Conservation (phyloP, 345 rosid genomes). For the Heritiera littoralis region DNA sequence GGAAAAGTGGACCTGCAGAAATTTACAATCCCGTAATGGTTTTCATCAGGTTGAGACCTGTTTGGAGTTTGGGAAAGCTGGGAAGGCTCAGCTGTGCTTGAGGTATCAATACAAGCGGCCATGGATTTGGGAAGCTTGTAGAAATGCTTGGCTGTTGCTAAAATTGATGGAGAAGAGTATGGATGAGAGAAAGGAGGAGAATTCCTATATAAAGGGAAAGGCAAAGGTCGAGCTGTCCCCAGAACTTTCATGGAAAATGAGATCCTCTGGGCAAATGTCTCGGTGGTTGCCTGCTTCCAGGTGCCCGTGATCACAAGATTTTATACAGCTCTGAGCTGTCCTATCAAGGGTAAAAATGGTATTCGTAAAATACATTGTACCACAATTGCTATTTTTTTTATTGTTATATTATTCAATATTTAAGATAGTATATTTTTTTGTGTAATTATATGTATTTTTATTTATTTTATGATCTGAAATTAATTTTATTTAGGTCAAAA, state of each 20-base stretch:
- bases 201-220: slow-evolving; percentile 35
- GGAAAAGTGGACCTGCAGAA: slow-evolving; percentile 44
- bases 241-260: slow-evolving; percentile 45
- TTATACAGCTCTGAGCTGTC: too few species aligned
- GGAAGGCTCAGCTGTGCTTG: slow-evolving; percentile 41
- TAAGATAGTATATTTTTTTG: too few species aligned
- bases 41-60: slow-evolving; percentile 45
- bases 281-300: too few species aligned
- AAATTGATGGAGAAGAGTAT: slow-evolving; percentile 15
- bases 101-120: slow-evolving; percentile 76
- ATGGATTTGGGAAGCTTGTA: slow-evolving; percentile 31
- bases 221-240: slow-evolving; percentile 26
- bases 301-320: too few species aligned
- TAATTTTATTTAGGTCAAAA: too few species aligned
- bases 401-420: too few species aligned
- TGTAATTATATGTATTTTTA: too few species aligned
- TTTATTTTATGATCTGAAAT: too few species aligned
- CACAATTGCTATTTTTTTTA: too few species aligned
- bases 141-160: slow-evolving; percentile 2
- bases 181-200: slow-evolving; percentile 24
- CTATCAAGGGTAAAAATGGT: too few species aligned
- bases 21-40: slow-evolving; percentile 33
- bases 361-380: too few species aligned
- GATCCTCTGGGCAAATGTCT: slow-evolving; percentile 33
- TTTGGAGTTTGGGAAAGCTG: slow-evolving; percentile 49